Base-by-base conservation (phyloP, 352 stramenopile species). In the Plasmopara muralis region DNA sequence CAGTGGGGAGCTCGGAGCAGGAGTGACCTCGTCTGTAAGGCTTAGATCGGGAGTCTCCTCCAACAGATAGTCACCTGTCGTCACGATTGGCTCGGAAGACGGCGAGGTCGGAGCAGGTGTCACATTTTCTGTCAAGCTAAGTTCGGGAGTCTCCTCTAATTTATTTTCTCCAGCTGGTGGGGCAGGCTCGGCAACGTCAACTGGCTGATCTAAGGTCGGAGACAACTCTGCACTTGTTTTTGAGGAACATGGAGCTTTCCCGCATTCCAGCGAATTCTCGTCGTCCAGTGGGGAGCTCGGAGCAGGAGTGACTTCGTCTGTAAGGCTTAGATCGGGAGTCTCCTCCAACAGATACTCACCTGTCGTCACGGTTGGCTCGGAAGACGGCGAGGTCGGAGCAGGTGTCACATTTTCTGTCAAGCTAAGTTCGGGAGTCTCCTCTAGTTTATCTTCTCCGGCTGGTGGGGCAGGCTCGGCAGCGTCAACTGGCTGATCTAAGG, bases 241-340 rank as follows among this genome's bases (percentile, higher is more conserved):
- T 25, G 20, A 25, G 3, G 20, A 25, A 25, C 20, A 25, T 25
- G 20, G 20, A 25, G 20, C 20, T 25, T 25, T 25, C 3, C 20
- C 20, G 20, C 20, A 25, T 25, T 25, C 20, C 20, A 25, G 20
- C 20, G 3, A 25, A 25, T 25, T 25, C 20, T 25, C 20, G 20
- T 25, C 20, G 1, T 25, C 3, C 20, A 25, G 20, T 25, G 20
- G 20, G 20, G 33, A 38, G 33, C 33, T 38, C 33, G 13, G 33
- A 38, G 13, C 13, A 14, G 53, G 53, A 9, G 46, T 60, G 2
- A 40, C 30, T 9, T 50, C 46, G 40, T n/a, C 9, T 7, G 20
- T 25, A 14, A 14, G 13, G 33, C 33, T 38, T 38, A 38, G 33
- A 25, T 41, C 34, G 4, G 50, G 16, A 38, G 9, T 38, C 9